These are phyloP conservation scores for Margaritispora aquatica DNA, from an alignment of 495 filamentous ascomycete species.

Conservation along the genomic window DNA sequence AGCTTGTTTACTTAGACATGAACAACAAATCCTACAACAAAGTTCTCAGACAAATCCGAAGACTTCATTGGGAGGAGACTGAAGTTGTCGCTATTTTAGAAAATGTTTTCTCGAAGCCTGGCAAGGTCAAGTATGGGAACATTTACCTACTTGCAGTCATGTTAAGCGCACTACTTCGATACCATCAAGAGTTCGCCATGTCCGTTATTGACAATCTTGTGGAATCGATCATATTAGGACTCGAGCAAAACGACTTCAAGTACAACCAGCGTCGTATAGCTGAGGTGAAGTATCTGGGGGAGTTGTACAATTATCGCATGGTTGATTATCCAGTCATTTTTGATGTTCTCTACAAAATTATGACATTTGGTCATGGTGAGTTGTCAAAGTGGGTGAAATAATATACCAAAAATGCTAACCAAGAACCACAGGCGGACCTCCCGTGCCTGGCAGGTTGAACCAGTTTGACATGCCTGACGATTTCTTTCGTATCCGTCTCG, in stretches of 20 bases:
- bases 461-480: conserved; percentile 85
- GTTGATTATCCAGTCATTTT: conserved; percentile 95
- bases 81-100: conserved; percentile 81
- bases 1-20: conserved; percentile 86
- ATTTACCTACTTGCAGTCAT: conserved; percentile 92
- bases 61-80: conserved; percentile 93
- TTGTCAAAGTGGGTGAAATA: conserved; percentile 24
- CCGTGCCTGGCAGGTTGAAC: conserved; percentile 67
- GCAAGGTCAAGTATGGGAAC: conserved; percentile 95
- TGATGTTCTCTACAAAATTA: conserved; percentile 87
- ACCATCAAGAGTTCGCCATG: conserved; percentile 87
- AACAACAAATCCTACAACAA: conserved; percentile 92
- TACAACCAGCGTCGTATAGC: conserved; percentile 94
- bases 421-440: conserved; percentile 55
- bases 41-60: conserved; percentile 85
- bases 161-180: conserved; percentile 79
- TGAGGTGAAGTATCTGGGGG: conserved; percentile 92
- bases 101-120: conserved; percentile 91
- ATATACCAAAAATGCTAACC: conserved; percentile 24
- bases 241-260: conserved; percentile 96
- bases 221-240: conserved; percentile 79
- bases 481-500: conserved; percentile 88
- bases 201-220: conserved; percentile 83
- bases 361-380: conserved; percentile 75
- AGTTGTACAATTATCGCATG: conserved; percentile 98